phyloP scores from a whole-genome alignment of 2,329 filamentous ascomycete genomes.

The Leptographium flavum region DNA sequence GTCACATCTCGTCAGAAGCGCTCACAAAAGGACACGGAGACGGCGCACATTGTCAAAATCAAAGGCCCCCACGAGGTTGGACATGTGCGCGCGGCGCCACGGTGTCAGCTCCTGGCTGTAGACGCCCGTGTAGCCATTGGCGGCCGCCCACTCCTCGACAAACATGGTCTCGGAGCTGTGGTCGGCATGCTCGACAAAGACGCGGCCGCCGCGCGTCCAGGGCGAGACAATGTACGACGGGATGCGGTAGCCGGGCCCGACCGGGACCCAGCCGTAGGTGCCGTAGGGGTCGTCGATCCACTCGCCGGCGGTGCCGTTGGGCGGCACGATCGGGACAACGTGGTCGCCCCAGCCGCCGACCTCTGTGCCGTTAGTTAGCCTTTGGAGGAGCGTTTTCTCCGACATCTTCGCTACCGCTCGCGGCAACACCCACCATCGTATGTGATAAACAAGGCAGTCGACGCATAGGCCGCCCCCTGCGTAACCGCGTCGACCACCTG shows the following conservation, averaged over 20 bases:
- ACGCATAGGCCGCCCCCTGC: conserved; percentile 28
- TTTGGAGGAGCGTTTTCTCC: too few relatives aligned
- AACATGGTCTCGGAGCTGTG: conserved; percentile 36
- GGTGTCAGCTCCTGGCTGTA: too few relatives aligned
- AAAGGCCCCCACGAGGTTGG: conserved; percentile 8
- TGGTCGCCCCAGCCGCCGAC: conserved; percentile 35
- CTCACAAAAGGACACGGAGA: too few relatives aligned
- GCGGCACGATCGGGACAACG: conserved; percentile 29
- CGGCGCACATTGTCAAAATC: conserved; percentile 31
- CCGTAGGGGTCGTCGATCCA: conserved; percentile 26
- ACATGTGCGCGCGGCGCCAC: conserved; percentile 20
- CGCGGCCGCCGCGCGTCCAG: conserved; percentile 31
- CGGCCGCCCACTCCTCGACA: conserved; percentile 29
- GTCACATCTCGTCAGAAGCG: too few relatives aligned
- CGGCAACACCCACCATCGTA: too few relatives aligned
- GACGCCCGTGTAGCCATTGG: too few relatives aligned
- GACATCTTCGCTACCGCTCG: too few relatives aligned
- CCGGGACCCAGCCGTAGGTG: conserved; percentile 14
- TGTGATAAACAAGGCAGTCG: conserved; percentile 31
- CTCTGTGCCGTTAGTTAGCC: too few relatives aligned
- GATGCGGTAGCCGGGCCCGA: conserved; percentile 21
- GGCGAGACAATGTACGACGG: conserved; percentile 35
- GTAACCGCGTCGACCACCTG: conserved; percentile 35
- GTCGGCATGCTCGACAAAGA: conserved; percentile 34
- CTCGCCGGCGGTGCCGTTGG: conserved; percentile 27